Base-by-base conservation (phyloP, 2,329 filamentous ascomycete genomes). In the Ophiosphaerella korrae region DNA sequence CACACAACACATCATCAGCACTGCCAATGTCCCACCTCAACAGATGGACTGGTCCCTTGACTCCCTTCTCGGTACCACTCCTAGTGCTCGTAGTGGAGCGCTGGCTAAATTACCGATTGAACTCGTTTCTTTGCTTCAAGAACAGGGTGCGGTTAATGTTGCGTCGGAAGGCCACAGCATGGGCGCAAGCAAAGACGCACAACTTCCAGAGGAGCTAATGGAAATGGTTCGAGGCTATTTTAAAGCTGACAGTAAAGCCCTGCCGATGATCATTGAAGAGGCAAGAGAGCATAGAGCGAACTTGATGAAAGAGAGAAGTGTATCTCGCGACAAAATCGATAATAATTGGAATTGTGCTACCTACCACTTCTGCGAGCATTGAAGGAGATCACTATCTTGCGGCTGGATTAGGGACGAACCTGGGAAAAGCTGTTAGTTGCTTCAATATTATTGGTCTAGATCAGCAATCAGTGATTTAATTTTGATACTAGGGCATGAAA, bases 11-110 rank as follows among this genome's bases (percentile, higher is more conserved):
- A 75, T 87, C 42, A 74, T 82, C 8, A 84, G 73, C 2, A 81
- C 78, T 0, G 74, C 75, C 0, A 80, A 83, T 49, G 74, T 83
- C 0, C 80, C 80, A 1, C 79, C 79, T 2, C 81, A 84, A 59
- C 77, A 76, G 50, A 62, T 73, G 21, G 69, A 77, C 2, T 84
- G 80, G 80, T 77, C 71, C 66, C 47, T 34, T 8, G 57, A 62
- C 2, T 42, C 55, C 5, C 8, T 60, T 3, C 42, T 65, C 9
- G 56, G 58, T 5, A 26, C 32, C 8, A 45, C 16, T 3, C 3
- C 33, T 6, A 29, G 46, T 12, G 7, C 42, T 2, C 47, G 44
- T 3, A 26, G 42, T 3, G 48, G 35, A 18, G 45, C 53, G 2
- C 11, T 53, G 2, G 51, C 52, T 1, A 57, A 59, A 7, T 16